These are phyloP conservation scores for Aspergillus candidus DNA, from an alignment of 2,329 filamentous ascomycete species.

Conservation along the genomic window DNA sequence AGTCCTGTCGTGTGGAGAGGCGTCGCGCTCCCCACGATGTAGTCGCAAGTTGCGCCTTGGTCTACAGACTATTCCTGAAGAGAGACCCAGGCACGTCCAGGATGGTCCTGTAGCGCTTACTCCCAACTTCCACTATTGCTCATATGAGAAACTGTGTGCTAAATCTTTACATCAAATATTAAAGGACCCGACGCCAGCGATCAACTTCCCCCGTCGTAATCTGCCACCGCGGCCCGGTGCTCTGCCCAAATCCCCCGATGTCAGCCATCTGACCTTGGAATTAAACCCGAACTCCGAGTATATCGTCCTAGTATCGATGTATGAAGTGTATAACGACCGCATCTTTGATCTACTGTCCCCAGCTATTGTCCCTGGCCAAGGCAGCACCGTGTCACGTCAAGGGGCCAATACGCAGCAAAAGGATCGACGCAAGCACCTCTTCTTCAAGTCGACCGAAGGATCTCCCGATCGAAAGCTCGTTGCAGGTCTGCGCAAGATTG, in stretches of 20 bases:
- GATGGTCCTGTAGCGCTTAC: constrained; percentile 15
- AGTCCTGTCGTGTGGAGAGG: too few species aligned
- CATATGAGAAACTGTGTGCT: constrained; percentile 27
- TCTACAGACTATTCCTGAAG: constrained; percentile 5
- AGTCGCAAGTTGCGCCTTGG: constrained; percentile 4
- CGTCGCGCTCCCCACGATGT: not conserved
- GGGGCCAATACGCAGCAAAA: constrained; percentile 49
- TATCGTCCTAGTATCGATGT: constrained; percentile 89
- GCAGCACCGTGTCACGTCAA: constrained; percentile 35
- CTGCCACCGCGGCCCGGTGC: constrained; percentile 63
- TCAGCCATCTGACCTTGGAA: constrained; percentile 62
- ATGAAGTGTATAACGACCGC: constrained; percentile 97
- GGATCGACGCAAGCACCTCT: constrained; percentile 69
- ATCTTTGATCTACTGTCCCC: constrained; percentile 86
- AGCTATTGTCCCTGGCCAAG: constrained; percentile 37
- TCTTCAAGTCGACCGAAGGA: constrained; percentile 87
- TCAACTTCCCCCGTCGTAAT: constrained; percentile 52
- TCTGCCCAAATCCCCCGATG: constrained; percentile 67
- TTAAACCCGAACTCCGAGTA: constrained; percentile 70
- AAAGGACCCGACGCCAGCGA: constrained; percentile 54
- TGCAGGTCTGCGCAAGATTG: constrained; percentile 81
- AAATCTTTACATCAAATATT: constrained; percentile 33
- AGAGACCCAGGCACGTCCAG: constrained; percentile 10
- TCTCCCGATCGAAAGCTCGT: constrained; percentile 92
- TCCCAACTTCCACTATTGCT: constrained; percentile 18